Base-by-base conservation (phyloP, 2,329 filamentous ascomycete genomes). In the Akanthomyces muscarius region DNA sequence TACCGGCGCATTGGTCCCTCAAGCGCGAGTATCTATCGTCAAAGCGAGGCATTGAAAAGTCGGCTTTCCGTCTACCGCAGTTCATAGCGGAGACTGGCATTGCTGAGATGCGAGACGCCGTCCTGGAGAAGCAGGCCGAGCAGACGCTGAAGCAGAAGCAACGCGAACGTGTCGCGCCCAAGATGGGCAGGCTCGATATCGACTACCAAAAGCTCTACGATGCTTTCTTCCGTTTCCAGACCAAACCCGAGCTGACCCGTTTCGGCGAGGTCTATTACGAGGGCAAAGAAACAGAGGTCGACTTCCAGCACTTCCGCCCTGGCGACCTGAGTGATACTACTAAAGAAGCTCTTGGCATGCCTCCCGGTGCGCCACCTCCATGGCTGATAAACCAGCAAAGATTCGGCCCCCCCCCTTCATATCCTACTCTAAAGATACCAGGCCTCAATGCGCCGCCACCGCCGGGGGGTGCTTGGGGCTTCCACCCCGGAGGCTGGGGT, bases 261-360 rank as follows among this genome's bases (percentile, higher is more conserved):
- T 99, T 97, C 70, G 95, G 95, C 47, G 95, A 99, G 75, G 93
- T 99, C n/a, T 99, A 99, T 76, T 98, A 98, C 74, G 95, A 99
- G 77, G 95, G 95, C 73, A 99, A 99, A 75, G 95, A 99, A 74
- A 95, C 91, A 72, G 95, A 99, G 77, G 97, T 95, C 0, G 96
- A 98, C 73, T 84, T 96, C 66, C 89, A 91, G 69, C 91, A 97
- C 77, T 85, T 97, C 64, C 88, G 92, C 67, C 91, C 95, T 1
- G 95, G 95, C 42, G 93, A 98, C 69, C 77, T 98, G 55, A 95
- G 89, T 69, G 92, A 98, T 62, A 88, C 91, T 69, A 83, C 97
- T 47, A 94, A 91, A 71, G 94, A 98, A 72, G 94, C 95, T 5
- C 84, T 99, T 1, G 95, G 92, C 70, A 98, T 99, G 80, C 91